Evolutionary conservation across 2,329 filamentous ascomycete species (phyloP).

Genomic region (Scedosporium minutisporum): DNA sequence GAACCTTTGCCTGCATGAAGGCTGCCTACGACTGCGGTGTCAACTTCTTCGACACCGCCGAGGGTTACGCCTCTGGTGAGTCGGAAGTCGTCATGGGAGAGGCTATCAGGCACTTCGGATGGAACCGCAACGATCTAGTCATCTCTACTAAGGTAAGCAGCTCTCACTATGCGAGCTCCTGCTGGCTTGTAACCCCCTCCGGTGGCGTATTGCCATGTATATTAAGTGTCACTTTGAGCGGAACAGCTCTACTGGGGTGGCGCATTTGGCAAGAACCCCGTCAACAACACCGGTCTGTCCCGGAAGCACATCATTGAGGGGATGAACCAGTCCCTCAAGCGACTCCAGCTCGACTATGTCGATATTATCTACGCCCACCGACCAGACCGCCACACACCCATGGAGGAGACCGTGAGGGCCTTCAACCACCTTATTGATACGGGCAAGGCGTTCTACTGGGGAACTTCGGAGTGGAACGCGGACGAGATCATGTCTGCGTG

Average conservation of each 20-base stretch:
- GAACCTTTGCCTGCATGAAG: constrained; percentile 50
- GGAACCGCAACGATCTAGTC: constrained; percentile 52
- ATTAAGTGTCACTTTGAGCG: not conserved
- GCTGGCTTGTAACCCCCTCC: not conserved
- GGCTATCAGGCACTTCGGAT: constrained; percentile 49
- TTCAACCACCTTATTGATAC: constrained; percentile 62
- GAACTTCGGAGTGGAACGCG: constrained; percentile 58
- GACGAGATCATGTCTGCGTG: constrained; percentile 56
- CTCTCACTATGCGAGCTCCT: not conserved
- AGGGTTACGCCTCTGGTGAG: constrained; percentile 47
- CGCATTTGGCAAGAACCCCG: constrained; percentile 48
- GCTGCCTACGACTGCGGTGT: constrained; percentile 49
- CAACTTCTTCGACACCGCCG: constrained; percentile 55
- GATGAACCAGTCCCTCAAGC: constrained; percentile 47
- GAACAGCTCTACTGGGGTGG: constrained; percentile 53
- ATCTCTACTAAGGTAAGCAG: constrained; percentile 46
- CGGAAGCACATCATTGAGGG: constrained; percentile 64
- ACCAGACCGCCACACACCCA: constrained; percentile 57
- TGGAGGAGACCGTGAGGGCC: constrained; percentile 60
- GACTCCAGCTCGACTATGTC: constrained; percentile 50
- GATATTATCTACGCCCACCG: constrained; percentile 62
- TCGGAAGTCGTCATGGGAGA: constrained; percentile 55
- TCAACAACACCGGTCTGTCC: constrained; percentile 59
- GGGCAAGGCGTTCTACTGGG: constrained; percentile 63
- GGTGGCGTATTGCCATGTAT: not conserved